phyloP scores from a whole-genome alignment of 1,284 basidiomycete genomes.

The Cutaneotrichosporon sp. region DNA sequence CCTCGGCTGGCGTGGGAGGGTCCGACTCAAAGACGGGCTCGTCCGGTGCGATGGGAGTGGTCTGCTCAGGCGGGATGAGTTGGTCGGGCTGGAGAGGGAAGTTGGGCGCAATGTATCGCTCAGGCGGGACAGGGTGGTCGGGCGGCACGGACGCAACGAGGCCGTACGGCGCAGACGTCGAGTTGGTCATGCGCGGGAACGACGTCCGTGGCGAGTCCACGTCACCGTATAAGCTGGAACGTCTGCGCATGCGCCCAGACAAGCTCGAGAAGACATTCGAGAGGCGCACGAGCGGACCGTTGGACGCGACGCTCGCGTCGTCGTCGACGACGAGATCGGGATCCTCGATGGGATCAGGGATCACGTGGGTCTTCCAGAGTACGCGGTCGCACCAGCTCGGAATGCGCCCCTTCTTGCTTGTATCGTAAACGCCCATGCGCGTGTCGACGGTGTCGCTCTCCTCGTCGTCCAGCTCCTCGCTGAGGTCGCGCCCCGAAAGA shows the following conservation, averaged over 20 bases:
- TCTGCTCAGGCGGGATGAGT: too few relatives aligned
- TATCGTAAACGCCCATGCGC: conserved; percentile 56
- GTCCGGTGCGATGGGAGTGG: neutral
- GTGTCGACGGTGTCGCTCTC: conserved; percentile 43
- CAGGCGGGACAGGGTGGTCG: neutral
- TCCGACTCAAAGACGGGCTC: conserved; percentile 1
- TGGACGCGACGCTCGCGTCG: neutral
- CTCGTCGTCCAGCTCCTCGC: conserved; percentile 15
- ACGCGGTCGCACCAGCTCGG: conserved; percentile 57
- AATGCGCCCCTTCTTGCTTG: conserved; percentile 57
- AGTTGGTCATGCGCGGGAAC: neutral
- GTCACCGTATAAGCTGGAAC: conserved; percentile 10
- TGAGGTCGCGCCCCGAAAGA: conserved; percentile 30
- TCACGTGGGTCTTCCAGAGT: conserved; percentile 51
- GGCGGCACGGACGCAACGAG: neutral
- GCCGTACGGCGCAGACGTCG: neutral
- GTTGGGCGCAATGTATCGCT: neutral
- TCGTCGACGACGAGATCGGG: conserved; percentile 23
- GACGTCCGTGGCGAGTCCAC: neutral
- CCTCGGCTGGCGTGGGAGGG: neutral
- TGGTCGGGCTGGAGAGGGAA: too few relatives aligned
- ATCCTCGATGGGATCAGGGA: conserved; percentile 20
- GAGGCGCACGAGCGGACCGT: conserved; percentile 30
- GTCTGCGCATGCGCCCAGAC: conserved; percentile 35
- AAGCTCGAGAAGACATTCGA: conserved; percentile 39